Base-by-base conservation (phyloP, 176 grass and related monocot species). In the Panicum miliaceum region DNA sequence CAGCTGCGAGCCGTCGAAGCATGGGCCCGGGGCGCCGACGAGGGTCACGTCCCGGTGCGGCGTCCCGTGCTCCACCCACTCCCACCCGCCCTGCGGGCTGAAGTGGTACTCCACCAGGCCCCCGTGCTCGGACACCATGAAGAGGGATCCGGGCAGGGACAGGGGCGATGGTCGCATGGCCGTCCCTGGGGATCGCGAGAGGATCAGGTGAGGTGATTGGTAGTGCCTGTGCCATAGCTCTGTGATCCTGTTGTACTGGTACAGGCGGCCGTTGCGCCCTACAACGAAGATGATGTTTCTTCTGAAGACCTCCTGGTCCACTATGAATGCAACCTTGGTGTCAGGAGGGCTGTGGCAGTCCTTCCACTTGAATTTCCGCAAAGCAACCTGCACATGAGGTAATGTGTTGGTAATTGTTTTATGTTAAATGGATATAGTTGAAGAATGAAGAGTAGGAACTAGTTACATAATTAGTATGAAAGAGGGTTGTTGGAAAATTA, bases 171-270 rank as follows among this genome's bases (percentile, higher is more conserved):
- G 96, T n/a, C 96, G 71, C 86, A 92, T 92, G 20, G 96, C 91
- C 19, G 96, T 95, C 42, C 91, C 96, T 1, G 96, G 89, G 68
- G 82, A 73, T 38, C 92, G 77, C 8, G 96, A 96, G 47, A 98
- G 89, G 67, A 95, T 76, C 10, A 98, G 90, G 82, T 98, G 93
- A 48, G 96, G 91, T n/a, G 93, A 98, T 54, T 98, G 96, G 83
- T 88, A 88, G 74, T 95, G 96, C 80, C 76, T 68, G 83, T 98
- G 96, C 96, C 96, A 99, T 68, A 99, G 50, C 79, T 99, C 91
- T 61, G 93, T 99, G 84, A 99, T 86, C 62, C 87, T 90, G 91
- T 96, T 99, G 64, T 99, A 99, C 78, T 99, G 96, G 87, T 96
- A 96, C 14, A 99, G 61, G 61, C 84, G 80, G 12, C 87, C 87